Base-by-base conservation (phyloP, 305 asterid species). In the Solanum hybrid region DNA sequence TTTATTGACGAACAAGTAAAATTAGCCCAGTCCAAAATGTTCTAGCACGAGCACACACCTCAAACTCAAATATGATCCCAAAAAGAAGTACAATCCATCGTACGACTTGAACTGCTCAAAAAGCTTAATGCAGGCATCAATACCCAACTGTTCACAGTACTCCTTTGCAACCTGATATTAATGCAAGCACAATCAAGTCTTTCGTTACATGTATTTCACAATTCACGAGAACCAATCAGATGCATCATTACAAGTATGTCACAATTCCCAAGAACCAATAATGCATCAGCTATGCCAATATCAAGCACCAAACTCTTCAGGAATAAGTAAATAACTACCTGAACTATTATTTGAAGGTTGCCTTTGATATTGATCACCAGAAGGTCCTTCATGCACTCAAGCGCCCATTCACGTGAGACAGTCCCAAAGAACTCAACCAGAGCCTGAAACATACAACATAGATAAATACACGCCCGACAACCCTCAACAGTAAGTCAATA, bases 381-480 rank as follows among this genome's bases (percentile, higher is more conserved):
- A 91, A 97, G 99, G 93, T 97, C 99, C 93, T 96, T 97, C 99
- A 97, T 97, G 93, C 99, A 97, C 94, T 96, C 99, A 88, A 97
- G 91, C 3, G 98, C 99, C 99, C 99, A 97, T 93, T 97, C 99
- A 86, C 89, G 94, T 27, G 99, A 97, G 85, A 96, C 95, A 66
- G 99, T 94, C 72, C 99, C 99, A 89, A 97, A 97, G 92, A 96
- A 97, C 86, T 97, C 99, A 89, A 97, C 99, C 81, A 97, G 98
- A 90, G 95, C 95, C 99, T 97, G 96, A 69, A 60, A 42, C 87
- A n/a, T 37, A 76, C 64, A 79, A 71, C 34, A 69, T 10, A 88
- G 16, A 24, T 81, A n/a, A 85, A 22, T 31, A 13, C 5, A 42
- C 4, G 37, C 46, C 72, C 69, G 13, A 73, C 24, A 37, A 32